These are phyloP conservation scores for Coemansia sp. DNA, from an alignment of 192 early-diverging fungal species.

Conservation along the genomic window DNA sequence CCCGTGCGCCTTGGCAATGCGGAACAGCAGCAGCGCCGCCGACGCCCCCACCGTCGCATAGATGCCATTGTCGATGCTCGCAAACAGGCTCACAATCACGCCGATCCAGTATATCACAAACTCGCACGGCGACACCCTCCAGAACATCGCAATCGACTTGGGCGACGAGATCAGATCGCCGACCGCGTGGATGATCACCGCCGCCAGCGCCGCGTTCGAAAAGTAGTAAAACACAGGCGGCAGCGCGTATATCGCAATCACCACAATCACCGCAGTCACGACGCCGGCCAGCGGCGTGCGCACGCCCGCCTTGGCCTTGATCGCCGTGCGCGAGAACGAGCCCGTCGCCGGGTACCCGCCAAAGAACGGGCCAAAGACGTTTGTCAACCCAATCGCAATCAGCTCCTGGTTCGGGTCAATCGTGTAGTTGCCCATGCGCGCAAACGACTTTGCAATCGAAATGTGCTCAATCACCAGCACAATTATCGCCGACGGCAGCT, in stretches of 20 bases:
- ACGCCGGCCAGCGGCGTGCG: slow-evolving; percentile 76
- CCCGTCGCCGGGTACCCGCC: slow-evolving; percentile 86
- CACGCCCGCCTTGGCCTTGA: slow-evolving; percentile 87
- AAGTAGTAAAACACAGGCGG: slow-evolving; percentile 88
- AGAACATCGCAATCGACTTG: slow-evolving; percentile 59
- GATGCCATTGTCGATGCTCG: slow-evolving; percentile 75
- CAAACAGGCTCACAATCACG: slow-evolving; percentile 55
- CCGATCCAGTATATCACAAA: slow-evolving; percentile 48
- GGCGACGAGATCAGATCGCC: slow-evolving; percentile 71
- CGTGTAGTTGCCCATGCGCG: slow-evolving; percentile 80
- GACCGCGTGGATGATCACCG: slow-evolving; percentile 87
- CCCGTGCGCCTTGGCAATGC: slow-evolving; percentile 61
- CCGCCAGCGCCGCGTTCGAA: slow-evolving; percentile 73
- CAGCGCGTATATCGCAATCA: slow-evolving; percentile 78
- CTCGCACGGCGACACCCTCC: slow-evolving; percentile 57
- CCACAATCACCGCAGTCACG: slow-evolving; percentile 75
- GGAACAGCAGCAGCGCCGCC: slow-evolving; percentile 71
- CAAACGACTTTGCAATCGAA: slow-evolving; percentile 86
- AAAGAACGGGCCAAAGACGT: slow-evolving; percentile 84
- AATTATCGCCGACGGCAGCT: slow-evolving; percentile 66
- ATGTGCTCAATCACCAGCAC: slow-evolving; percentile 88
- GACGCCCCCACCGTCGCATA: slow-evolving; percentile 71
- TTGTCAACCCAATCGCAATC: slow-evolving; percentile 84
- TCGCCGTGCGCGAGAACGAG: slow-evolving; percentile 90
- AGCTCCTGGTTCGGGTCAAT: slow-evolving; percentile 86